These are phyloP conservation scores for Coemansia sp. DNA, from an alignment of 192 early-diverging fungal species.

Conservation along the genomic window DNA sequence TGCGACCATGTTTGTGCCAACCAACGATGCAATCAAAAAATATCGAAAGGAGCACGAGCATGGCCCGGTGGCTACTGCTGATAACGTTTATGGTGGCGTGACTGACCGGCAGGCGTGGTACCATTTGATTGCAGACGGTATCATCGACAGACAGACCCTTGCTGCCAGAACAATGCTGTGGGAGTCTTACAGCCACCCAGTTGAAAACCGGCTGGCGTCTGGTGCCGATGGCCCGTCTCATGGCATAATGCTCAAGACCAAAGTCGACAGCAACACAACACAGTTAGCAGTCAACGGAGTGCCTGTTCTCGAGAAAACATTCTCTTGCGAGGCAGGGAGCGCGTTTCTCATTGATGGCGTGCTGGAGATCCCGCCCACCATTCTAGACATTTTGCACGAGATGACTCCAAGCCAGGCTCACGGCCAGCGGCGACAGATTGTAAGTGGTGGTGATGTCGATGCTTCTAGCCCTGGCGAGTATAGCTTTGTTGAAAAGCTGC, in stretches of 20 bases:
- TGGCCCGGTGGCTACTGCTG: constrained; percentile 4
- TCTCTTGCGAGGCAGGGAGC: constrained; percentile 41
- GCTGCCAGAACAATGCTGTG: constrained; percentile 35
- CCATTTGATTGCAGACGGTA: constrained; percentile 42
- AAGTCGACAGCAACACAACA: constrained; percentile 10
- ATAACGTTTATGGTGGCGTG: constrained; percentile 34
- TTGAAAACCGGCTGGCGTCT: not conserved
- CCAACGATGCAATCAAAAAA: constrained; percentile 54
- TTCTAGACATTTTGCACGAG: constrained; percentile 28
- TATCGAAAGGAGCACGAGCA: constrained; percentile 34
- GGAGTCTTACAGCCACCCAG: constrained; percentile 39
- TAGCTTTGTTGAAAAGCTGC: constrained; percentile 29
- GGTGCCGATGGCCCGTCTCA: not conserved
- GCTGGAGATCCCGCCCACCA: constrained; percentile 42
- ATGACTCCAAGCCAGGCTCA: not conserved
- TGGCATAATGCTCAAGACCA: constrained; percentile 46
- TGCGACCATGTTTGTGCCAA: constrained; percentile 61
- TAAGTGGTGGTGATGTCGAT: not conserved
- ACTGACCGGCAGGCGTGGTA: constrained; percentile 51
- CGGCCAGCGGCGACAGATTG: not conserved
- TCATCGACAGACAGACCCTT: constrained; percentile 16
- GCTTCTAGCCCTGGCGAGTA: constrained; percentile 17
- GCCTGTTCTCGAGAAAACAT: constrained; percentile 28
- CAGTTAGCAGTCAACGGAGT: constrained; percentile 33
- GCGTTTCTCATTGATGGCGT: constrained; percentile 40